Evolutionary conservation across 1,284 basidiomycete genomes (phyloP).

Genomic region (Sparassis latifolia): DNA sequence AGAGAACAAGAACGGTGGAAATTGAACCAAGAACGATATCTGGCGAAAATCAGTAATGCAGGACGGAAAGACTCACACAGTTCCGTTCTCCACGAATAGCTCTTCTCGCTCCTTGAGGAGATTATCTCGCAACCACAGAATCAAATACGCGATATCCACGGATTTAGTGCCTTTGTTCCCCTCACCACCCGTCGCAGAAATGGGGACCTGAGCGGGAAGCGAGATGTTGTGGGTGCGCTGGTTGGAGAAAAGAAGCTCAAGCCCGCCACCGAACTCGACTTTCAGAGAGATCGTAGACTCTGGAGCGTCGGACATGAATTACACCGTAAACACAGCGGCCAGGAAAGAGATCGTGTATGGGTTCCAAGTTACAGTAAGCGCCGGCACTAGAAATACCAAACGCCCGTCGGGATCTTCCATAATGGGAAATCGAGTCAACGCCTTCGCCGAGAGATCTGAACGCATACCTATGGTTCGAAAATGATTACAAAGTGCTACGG

Average conservation of each 20-base stretch:
- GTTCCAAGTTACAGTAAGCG: no score
- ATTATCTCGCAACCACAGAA: constrained; percentile 74
- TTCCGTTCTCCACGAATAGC: constrained; percentile 84
- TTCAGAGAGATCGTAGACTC: constrained; percentile 32
- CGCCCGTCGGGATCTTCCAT: no score
- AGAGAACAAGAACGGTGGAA: not conserved
- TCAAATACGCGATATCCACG: constrained; percentile 69
- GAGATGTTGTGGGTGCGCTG: constrained; percentile 54
- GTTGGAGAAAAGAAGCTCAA: constrained; percentile 77
- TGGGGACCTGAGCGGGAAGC: constrained; percentile 45
- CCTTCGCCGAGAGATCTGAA: no score
- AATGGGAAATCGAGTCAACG: no score
- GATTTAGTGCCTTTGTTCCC: constrained; percentile 17
- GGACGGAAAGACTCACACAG: constrained; percentile 60
- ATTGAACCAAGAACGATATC: not conserved
- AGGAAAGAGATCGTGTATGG: no score
- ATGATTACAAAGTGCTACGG: no score
- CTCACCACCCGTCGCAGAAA: constrained; percentile 1
- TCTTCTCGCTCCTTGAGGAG: constrained; percentile 83
- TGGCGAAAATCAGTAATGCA: no score
- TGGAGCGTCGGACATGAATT: not conserved
- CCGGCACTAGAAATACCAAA: no score
- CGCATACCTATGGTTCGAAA: no score
- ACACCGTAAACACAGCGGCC: not conserved
- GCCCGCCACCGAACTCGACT: constrained; percentile 74